Evolutionary conservation across 441 rosid species (phyloP).

Genomic region (Brassica hybrid): DNA sequence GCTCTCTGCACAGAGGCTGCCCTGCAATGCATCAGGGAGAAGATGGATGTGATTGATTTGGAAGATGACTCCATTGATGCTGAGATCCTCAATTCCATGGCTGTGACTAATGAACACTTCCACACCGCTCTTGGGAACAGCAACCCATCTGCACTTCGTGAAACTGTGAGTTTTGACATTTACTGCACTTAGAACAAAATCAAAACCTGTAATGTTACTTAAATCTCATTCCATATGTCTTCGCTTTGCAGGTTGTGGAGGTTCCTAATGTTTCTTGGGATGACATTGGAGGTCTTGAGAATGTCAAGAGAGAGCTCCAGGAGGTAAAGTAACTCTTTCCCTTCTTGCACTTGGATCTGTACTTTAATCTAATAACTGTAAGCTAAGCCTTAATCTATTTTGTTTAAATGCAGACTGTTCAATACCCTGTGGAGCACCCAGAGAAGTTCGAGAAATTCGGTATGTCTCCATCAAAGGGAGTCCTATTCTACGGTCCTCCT

Average conservation of each 20-base stretch:
- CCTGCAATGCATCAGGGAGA: constrained; percentile 64
- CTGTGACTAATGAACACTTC: constrained; percentile 63
- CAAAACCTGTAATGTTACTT: neutral
- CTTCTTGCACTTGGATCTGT: constrained; percentile 13
- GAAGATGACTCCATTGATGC: constrained; percentile 67
- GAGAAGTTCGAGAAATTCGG: constrained; percentile 66
- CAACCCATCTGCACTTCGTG: constrained; percentile 70
- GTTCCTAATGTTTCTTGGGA: constrained; percentile 67
- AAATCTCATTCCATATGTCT: neutral
- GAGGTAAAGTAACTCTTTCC: constrained; percentile 47
- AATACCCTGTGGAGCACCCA: constrained; percentile 70
- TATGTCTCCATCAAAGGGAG: constrained; percentile 67
- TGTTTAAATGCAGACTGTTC: constrained; percentile 53
- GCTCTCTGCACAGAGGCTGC: constrained; percentile 68
- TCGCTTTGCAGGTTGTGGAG: constrained; percentile 56
- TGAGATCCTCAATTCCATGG: constrained; percentile 64
- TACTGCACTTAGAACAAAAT: neutral
- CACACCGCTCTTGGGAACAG: constrained; percentile 63
- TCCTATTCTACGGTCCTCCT: constrained; percentile 64
- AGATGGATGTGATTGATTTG: constrained; percentile 63
- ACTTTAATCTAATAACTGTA: neutral
- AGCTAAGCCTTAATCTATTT: too few relatives aligned
- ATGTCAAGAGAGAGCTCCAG: constrained; percentile 65
- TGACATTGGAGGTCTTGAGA: constrained; percentile 68
- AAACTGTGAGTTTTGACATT: constrained; percentile 49